Evolutionary conservation across 2,329 filamentous ascomycete genomes (phyloP), one percentile per base, ranked within the genome.

Genomic region (Clonostachys sp.): DNA sequence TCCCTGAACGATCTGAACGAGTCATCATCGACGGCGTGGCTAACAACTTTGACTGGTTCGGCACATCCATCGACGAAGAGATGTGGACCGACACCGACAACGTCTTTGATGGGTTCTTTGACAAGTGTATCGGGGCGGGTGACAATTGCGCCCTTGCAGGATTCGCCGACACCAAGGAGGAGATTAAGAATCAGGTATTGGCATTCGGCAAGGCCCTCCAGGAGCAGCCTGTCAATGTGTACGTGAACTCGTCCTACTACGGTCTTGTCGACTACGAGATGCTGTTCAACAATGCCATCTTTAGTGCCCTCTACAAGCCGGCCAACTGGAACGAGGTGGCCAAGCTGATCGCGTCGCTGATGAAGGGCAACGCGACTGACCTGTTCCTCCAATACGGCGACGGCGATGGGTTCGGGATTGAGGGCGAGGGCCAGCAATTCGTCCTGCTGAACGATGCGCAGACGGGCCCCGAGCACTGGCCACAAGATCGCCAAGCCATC

Each of bases 131-230:
- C 46, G 61, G 61, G 42, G 77, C 76, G 2, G 74, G 75, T 3
- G 52, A 67, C 7, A 62, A 60, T n/a, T 79, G 75, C 49, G 58
- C 68, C 2, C 53, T 78, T 33, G 65, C 66, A n/a, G 36, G 14
- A n/a, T 39, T 39, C 36, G 36, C 14, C 36, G 20, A 49, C 70
- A 77, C 16, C 1, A 64, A 62, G 39, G 59, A 70, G 30, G 61
- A 57, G 6, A 56, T 74, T 10, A 51, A 55, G 16, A 48, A 54
- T 1, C 61, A 61, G 24, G 55, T 77, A 2, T 47, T 66, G 3
- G 39, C 48, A 1, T 61, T 70, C 5, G 52, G 69, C 2, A 50
- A 57, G 1, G 51, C 58, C 3, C 55, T 78, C 5, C 56, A 59
- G 24, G 53, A 63, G 5, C 59, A 73, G 7, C 72, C 73, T 0